Evolutionary conservation across 768 basidiomycete species (phyloP).

Genomic region (Tulasnella sp.): DNA sequence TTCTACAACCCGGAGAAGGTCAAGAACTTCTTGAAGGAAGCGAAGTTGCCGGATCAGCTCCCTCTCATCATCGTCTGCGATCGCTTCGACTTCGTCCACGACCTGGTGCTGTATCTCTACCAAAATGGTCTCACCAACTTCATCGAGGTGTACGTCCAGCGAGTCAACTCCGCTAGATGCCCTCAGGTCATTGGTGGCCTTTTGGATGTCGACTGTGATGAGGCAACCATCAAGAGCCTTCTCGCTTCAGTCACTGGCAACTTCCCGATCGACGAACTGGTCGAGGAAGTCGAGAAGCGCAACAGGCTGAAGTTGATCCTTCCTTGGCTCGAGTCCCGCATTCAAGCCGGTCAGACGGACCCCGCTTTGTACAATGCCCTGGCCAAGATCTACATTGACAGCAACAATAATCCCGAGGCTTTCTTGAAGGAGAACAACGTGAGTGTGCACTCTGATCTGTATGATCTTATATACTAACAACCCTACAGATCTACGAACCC

Average conservation of each 20-base stretch:
- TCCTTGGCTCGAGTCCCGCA: constrained; percentile 93
- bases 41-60: constrained; percentile 91
- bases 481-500: constrained; percentile 64
- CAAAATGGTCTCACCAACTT: constrained; percentile 95
- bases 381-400: constrained; percentile 98
- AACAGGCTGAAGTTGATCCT: constrained; percentile 95
- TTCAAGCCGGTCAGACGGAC: constrained; percentile 91
- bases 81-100: constrained; percentile 99
- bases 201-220: constrained; percentile 97
- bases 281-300: constrained; percentile 92
- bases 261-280: constrained; percentile 97
- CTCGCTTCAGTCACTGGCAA: constrained; percentile 91
- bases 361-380: constrained; percentile 92
- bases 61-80: constrained; percentile 99
- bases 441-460: constrained; percentile 35
- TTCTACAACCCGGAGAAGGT: constrained; percentile 99
- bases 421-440: constrained; percentile 99
- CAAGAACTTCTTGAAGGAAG: constrained; percentile 99
- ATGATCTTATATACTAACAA: background rate
- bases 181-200: constrained; percentile 96
- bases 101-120: constrained; percentile 96
- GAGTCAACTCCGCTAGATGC: constrained; percentile 94
- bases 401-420: constrained; percentile 94
- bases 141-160: constrained; percentile 99
- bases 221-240: constrained; percentile 90